phyloP scores from a whole-genome alignment of 495 filamentous ascomycete genomes.

The Wilcoxina mikolae region DNA sequence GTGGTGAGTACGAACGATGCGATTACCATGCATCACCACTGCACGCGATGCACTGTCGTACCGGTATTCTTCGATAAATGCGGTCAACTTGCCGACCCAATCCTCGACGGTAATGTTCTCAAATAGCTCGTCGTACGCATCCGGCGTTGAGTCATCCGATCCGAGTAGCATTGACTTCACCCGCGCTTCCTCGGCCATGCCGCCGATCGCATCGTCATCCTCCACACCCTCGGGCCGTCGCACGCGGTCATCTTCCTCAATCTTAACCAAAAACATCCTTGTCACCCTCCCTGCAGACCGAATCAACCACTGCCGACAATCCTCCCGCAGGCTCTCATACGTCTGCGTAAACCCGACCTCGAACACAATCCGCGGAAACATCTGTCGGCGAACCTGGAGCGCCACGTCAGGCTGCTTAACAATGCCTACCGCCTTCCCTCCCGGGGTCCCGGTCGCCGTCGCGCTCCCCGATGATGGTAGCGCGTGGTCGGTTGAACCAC shows the following conservation, averaged over 20 bases:
- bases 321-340: background rate
- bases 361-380: background rate
- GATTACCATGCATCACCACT: background rate
- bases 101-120: background rate
- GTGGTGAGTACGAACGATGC: background rate
- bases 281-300: background rate
- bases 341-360: background rate
- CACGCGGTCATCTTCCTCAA: background rate
- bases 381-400: background rate
- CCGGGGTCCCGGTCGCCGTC: background rate
- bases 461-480: background rate
- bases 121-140: background rate
- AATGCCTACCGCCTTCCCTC: background rate
- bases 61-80: background rate
- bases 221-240: background rate
- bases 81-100: background rate
- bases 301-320: background rate
- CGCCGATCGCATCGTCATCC: background rate
- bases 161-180: too few species aligned
- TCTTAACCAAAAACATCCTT: background rate
- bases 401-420: background rate
- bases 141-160: too few species aligned
- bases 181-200: background rate
- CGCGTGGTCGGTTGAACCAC: background rate
- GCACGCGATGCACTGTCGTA: background rate